Percentiles rank a stretch among this genome's conserved stretches.
These are phyloP conservation scores for Diplotaxis tenuifolia DNA, from an alignment of 345 rosid genomes.

Conservation along the genomic window DNA sequence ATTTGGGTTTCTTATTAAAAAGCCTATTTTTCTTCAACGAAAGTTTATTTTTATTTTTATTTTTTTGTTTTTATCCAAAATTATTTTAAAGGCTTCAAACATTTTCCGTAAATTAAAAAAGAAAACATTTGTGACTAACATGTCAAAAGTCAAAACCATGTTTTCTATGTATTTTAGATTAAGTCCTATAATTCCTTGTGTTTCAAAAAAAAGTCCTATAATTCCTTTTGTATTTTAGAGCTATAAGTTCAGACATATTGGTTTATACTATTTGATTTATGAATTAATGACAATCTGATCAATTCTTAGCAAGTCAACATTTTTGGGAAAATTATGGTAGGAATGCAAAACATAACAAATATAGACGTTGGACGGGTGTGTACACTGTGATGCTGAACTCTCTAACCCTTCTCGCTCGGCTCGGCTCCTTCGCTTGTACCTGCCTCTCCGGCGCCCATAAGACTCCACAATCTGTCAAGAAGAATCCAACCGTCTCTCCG, in stretches of 20 bases:
- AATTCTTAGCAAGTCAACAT: not conserved
- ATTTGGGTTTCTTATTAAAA: not conserved
- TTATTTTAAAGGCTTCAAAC: not conserved
- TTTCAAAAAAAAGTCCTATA: not conserved
- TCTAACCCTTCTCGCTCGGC: too few relatives aligned
- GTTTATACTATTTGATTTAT: not conserved
- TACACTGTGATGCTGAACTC: too few relatives aligned
- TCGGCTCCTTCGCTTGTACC: too few relatives aligned
- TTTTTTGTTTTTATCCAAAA: not conserved
- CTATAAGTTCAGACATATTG: not conserved
- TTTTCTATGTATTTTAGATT: not conserved
- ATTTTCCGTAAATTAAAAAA: not conserved
- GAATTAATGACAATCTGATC: not conserved
- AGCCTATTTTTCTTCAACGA: not conserved
- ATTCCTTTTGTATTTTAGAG: not conserved
- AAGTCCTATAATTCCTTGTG: too few relatives aligned
- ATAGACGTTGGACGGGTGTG: too few relatives aligned
- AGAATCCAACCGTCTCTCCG: too few relatives aligned
- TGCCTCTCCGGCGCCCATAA: too few relatives aligned
- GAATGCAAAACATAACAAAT: not conserved
- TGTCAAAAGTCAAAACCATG: not conserved
- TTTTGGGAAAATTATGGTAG: not conserved
- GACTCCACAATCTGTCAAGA: too few relatives aligned
- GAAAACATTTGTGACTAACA: not conserved
- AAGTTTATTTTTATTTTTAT: not conserved